Base-by-base conservation (phyloP, 345 rosid genomes). In the Theobroma cacao region DNA sequence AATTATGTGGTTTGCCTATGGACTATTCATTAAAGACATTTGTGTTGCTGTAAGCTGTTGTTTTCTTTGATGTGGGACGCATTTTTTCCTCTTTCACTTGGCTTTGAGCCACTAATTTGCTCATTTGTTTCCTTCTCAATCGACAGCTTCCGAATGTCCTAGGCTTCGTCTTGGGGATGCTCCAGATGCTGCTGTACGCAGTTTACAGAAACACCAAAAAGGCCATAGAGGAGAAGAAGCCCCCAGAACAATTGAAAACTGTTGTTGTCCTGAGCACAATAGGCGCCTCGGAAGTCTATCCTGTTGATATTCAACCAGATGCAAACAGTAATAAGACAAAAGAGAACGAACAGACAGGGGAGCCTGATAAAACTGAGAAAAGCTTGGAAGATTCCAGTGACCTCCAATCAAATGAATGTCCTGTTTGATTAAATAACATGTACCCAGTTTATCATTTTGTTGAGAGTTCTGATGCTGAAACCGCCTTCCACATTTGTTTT, bases 1-100 rank as follows among this genome's bases (percentile, higher is more conserved):
- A 15, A 66, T 89, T 30, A 82, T 87, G 84, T 94, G 99, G 99
- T 92, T 94, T 78, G 83, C 84, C 33, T 96, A 93, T 55, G 99
- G 99, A 5, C 74, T 92, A 30, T 82, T 91, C 65, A 64, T 62
- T 3, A 78, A 84, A 34, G 97, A 96, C 84, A 69, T 85, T 7
- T 90, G 98, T 70, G 84, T 96, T 28, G 92, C 93, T 40, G 99
- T 96, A 88, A 89, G 93, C 81, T 12, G 33, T 63, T 40, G 48
- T 13, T 38, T 36, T 43, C 41, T 47, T 55, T 26, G 2, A 71
- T 2, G 20, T 1, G 43, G 31, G 14, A 47, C 56, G 15, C 64
- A 60, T 4, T 6, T 26, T 9, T 62, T 61, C 28, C 10, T 58
- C 63, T 30, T 15, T 62, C 34, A 30, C 17, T 17, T 61, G 56